Conservation (phyloP, 2,329 filamentous ascomycete species). For the Tothia fuscella region DNA sequence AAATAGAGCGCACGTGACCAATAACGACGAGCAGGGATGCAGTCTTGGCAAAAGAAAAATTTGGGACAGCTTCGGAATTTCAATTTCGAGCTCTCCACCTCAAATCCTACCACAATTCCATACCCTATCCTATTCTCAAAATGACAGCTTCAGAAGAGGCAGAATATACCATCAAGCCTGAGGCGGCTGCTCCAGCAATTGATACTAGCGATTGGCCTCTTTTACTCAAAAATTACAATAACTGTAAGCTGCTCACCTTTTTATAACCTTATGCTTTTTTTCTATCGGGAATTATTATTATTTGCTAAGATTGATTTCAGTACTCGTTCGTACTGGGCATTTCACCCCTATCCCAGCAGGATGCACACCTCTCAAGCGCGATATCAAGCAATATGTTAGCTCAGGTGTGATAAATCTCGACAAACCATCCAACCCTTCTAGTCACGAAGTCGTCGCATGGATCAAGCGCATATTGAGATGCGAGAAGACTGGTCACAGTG, state of each 20-base stretch:
- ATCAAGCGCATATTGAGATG: slow-evolving; percentile 92
- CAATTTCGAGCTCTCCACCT: not conserved
- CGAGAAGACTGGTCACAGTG: slow-evolving; percentile 96
- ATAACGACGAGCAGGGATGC: no score
- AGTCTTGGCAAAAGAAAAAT: no score
- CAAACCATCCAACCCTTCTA: slow-evolving; percentile 94
- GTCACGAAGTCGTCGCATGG: slow-evolving; percentile 98
- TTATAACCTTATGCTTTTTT: not conserved
- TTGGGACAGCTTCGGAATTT: no score
- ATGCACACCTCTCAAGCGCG: slow-evolving; percentile 80
- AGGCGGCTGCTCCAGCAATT: slow-evolving; percentile 63
- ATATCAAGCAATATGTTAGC: slow-evolving; percentile 93
- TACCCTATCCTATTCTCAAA: slow-evolving; percentile 1
- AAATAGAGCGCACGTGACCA: no score
- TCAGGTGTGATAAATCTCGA: slow-evolving; percentile 97
- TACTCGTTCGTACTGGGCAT: slow-evolving; percentile 86
- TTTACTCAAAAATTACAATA: slow-evolving; percentile 90
- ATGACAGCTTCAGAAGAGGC: slow-evolving; percentile 12
- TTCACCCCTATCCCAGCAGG: slow-evolving; percentile 95
- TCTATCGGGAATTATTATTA: not conserved
- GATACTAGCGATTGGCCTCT: slow-evolving; percentile 88
- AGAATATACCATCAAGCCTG: slow-evolving; percentile 19
- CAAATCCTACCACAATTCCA: not conserved
- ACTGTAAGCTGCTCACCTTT: slow-evolving; percentile 48
- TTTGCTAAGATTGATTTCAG: slow-evolving; percentile 30